phyloP scores from a whole-genome alignment of 2,329 filamentous ascomycete species.

The Chaetomium strumarium region DNA sequence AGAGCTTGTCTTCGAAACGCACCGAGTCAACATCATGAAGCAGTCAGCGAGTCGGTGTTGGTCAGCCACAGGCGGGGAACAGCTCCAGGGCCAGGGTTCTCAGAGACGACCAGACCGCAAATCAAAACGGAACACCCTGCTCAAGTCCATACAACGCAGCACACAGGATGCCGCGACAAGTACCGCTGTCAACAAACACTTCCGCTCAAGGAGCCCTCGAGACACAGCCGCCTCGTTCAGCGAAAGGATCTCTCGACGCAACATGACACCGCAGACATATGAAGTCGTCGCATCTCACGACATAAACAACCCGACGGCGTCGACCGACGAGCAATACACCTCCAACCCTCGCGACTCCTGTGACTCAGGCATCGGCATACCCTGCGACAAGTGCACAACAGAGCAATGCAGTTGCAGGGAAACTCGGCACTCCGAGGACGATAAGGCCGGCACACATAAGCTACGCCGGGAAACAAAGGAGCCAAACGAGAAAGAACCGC shows the following conservation, averaged over 20 bases:
- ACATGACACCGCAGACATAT: background rate
- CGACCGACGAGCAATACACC: too few relatives aligned
- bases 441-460: too few relatives aligned
- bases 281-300: too few relatives aligned
- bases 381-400: constrained; percentile 11
- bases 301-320: too few relatives aligned
- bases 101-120: constrained; percentile 11
- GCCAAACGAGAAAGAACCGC: background rate
- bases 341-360: constrained; percentile 11
- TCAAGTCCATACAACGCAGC: constrained; percentile 11
- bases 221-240: background rate
- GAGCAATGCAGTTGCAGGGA: constrained; percentile 12
- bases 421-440: too few relatives aligned
- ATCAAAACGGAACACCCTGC: constrained; percentile 17
- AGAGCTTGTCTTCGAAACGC: constrained; percentile 22
- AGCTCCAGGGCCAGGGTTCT: background rate
- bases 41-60: constrained; percentile 7
- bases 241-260: too few relatives aligned
- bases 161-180: background rate
- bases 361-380: constrained; percentile 22
- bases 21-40: constrained; percentile 20
- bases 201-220: background rate
- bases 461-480: background rate
- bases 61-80: background rate
- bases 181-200: background rate